These are phyloP conservation scores for Beauveria medogensis DNA, from an alignment of 2,329 filamentous ascomycete species.

Conservation along the genomic window DNA sequence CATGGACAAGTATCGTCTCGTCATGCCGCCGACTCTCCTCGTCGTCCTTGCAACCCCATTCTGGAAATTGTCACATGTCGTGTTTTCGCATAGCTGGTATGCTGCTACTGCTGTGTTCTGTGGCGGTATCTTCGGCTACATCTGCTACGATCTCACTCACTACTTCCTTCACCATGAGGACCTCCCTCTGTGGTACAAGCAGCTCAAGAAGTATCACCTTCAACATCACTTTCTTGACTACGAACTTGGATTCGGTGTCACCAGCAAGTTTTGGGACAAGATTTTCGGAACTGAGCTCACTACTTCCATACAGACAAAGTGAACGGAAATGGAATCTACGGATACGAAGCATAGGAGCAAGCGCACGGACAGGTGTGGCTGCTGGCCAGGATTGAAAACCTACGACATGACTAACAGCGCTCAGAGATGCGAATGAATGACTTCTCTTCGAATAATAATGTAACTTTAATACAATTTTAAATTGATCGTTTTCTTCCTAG, in stretches of 20 bases:
- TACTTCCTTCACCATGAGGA: conserved; percentile 98
- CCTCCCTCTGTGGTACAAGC: conserved; percentile 80
- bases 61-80: conserved; percentile 76
- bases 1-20: conserved; percentile 96
- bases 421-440: conserved; percentile 1
- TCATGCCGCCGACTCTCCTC: conserved; percentile 93
- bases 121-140: conserved; percentile 89
- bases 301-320: conserved; percentile 27
- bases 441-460: background rate
- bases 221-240: conserved; percentile 97
- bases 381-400: conserved; percentile 6
- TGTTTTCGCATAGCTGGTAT: conserved; percentile 83
- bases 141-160: conserved; percentile 94
- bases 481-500: background rate
- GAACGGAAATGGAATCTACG: conserved; percentile 7
- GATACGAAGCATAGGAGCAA: background rate
- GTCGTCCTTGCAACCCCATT: conserved; percentile 76
- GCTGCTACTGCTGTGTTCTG: conserved; percentile 71
- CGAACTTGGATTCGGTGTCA: conserved; percentile 94
- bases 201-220: conserved; percentile 94
- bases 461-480: conserved; percentile 4
- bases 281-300: conserved; percentile 82
- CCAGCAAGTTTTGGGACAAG: conserved; percentile 89
- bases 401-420: conserved; percentile 1
- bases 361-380: background rate